A percentile compares a stretch with the other conserved stretches of the same genome.
Evolutionary conservation across 768 basidiomycete genomes (phyloP).

Genomic region (Russula dissimulans): DNA sequence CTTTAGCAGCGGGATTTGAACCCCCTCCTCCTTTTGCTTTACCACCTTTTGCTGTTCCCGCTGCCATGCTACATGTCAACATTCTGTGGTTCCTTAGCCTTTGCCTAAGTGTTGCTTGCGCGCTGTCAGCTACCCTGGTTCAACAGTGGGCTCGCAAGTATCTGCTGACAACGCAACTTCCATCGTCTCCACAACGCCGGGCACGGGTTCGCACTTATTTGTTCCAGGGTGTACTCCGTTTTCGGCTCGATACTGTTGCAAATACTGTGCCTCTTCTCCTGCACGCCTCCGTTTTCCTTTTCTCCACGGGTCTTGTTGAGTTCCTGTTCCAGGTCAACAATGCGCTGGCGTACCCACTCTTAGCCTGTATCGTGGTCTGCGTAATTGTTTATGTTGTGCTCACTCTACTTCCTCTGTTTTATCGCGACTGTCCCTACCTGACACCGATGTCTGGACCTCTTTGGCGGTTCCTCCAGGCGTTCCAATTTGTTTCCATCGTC

Average conservation of each 20-base stretch:
- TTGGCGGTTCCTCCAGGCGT: neutral
- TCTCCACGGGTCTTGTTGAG: neutral
- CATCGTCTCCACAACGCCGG: neutral
- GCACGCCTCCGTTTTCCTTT: slow-evolving; percentile 2
- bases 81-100: slow-evolving; percentile 6
- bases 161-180: neutral
- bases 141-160: slow-evolving; percentile 10
- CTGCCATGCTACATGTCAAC: neutral
- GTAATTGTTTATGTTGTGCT: neutral
- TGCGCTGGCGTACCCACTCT: neutral
- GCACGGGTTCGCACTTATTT: neutral
- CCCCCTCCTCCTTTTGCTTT: neutral
- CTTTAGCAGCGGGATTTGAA: neutral
- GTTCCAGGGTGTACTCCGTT: neutral
- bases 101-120: neutral
- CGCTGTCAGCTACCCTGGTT: slow-evolving; percentile 1
- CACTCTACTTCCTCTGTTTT: slow-evolving; percentile 1
- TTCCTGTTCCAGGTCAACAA: slow-evolving; percentile 1
- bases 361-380: neutral
- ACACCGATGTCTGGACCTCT: slow-evolving; percentile 5
- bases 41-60: neutral
- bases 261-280: neutral
- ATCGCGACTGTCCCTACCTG: slow-evolving; percentile 7
- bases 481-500: neutral
- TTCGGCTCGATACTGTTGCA: neutral